phyloP scores from a whole-genome alignment of 306 rosid genomes.

The Delonix regia region DNA sequence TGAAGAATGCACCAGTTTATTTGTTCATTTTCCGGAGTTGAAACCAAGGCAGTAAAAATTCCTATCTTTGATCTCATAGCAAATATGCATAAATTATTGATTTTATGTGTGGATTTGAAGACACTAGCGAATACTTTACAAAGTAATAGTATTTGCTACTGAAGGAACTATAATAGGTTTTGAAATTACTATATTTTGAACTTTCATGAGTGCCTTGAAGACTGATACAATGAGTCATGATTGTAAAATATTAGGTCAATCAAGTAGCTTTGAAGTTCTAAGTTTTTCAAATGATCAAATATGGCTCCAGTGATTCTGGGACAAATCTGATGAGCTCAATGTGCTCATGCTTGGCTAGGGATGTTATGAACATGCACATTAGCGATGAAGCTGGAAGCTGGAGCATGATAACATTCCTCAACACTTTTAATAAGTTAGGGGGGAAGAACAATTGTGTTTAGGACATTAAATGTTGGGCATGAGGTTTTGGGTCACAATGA shows the following conservation, averaged over 20 bases:
- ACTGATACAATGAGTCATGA: neutral
- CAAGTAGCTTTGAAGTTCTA: neutral
- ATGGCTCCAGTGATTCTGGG: neutral
- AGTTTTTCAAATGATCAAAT: neutral
- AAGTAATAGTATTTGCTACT: neutral
- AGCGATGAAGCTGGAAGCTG: neutral
- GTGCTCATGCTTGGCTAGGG: neutral
- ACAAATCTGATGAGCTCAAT: neutral
- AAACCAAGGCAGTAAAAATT: neutral
- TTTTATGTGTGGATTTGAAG: neutral
- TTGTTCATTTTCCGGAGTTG: neutral
- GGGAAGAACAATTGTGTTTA: neutral
- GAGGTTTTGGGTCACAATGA: too few species aligned
- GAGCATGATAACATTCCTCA: neutral
- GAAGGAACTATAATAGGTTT: neutral
- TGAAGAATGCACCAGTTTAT: neutral
- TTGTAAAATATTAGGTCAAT: neutral
- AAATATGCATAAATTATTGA: neutral
- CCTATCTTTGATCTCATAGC: neutral
- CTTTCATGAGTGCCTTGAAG: neutral
- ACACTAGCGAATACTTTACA: neutral
- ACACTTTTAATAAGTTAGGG: neutral
- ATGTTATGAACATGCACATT: neutral
- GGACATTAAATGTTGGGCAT: conserved; percentile 4
- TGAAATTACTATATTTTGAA: neutral